Evolutionary conservation across 768 basidiomycete genomes (phyloP).

Genomic region (Tricholoma furcatifolium): DNA sequence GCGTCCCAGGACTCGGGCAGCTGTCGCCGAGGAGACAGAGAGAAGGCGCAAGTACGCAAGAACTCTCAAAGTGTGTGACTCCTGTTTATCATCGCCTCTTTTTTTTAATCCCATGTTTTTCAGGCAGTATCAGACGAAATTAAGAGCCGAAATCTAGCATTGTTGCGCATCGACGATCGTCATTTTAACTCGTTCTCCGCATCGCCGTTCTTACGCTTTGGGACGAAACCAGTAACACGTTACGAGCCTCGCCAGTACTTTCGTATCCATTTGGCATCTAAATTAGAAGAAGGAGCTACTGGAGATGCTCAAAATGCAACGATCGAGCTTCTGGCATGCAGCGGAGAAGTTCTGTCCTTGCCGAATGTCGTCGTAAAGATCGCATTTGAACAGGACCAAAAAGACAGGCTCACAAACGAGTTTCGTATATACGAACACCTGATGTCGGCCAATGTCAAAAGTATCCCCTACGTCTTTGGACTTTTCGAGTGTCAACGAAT

Average conservation of each 20-base stretch:
- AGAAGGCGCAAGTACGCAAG: too few species aligned
- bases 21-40: background rate
- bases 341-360: background rate
- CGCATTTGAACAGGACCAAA: background rate
- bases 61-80: too few species aligned
- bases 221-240: too few species aligned
- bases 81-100: too few species aligned
- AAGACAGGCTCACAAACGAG: conserved; percentile 6
- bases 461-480: background rate
- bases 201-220: too few species aligned
- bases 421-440: background rate
- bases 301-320: background rate
- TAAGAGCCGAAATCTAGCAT: too few species aligned
- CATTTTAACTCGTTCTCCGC: too few species aligned
- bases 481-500: background rate
- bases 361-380: conserved; percentile 1
- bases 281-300: background rate
- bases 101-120: too few species aligned
- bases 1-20: background rate
- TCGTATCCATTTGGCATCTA: background rate
- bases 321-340: background rate
- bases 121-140: too few species aligned
- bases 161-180: too few species aligned
- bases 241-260: background rate
- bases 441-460: background rate